Conservation (phyloP, 805 yeast species). For the Kluyveromyces starmeri region DNA sequence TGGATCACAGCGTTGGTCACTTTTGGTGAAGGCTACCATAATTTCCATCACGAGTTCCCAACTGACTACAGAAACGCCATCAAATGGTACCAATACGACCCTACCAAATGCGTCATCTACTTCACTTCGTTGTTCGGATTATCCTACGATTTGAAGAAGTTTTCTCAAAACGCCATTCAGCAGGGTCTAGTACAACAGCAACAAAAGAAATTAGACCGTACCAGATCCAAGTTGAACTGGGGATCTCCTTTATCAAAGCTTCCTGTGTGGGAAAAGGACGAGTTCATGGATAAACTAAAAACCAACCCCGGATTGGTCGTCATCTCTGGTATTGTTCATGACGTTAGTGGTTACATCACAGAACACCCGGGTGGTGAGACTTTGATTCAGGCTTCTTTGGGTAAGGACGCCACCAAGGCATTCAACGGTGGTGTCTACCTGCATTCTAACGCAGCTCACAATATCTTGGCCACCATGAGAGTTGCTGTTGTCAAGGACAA, state of each 20-base stretch:
- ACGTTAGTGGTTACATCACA: constrained; percentile 55
- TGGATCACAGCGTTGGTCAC: constrained; percentile 73
- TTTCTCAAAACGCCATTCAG: constrained; percentile 72
- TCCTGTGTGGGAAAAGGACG: constrained; percentile 67
- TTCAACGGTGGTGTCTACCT: constrained; percentile 82
- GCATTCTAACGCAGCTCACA: constrained; percentile 81
- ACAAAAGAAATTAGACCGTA: constrained; percentile 65
- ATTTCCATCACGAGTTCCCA: constrained; percentile 88
- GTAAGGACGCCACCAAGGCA: constrained; percentile 77
- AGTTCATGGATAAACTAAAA: constrained; percentile 43
- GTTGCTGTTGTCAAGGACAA: constrained; percentile 69
- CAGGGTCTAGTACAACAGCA: constrained; percentile 78
- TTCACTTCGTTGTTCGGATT: constrained; percentile 54
- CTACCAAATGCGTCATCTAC: constrained; percentile 62
- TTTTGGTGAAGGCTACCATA: constrained; percentile 85
- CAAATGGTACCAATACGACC: constrained; percentile 83
- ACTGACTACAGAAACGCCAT: constrained; percentile 82
- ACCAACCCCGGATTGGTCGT: constrained; percentile 54
- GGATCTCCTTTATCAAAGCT: constrained; percentile 57
- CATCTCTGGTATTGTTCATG: constrained; percentile 73
- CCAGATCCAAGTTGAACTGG: constrained; percentile 61
- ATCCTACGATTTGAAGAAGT: constrained; percentile 64
- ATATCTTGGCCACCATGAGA: constrained; percentile 73
- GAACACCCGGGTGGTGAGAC: constrained; percentile 86
- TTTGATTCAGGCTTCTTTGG: constrained; percentile 57